Evolutionary conservation across 1,284 basidiomycete genomes (phyloP).

Genomic region (Puccinia triticina): DNA sequence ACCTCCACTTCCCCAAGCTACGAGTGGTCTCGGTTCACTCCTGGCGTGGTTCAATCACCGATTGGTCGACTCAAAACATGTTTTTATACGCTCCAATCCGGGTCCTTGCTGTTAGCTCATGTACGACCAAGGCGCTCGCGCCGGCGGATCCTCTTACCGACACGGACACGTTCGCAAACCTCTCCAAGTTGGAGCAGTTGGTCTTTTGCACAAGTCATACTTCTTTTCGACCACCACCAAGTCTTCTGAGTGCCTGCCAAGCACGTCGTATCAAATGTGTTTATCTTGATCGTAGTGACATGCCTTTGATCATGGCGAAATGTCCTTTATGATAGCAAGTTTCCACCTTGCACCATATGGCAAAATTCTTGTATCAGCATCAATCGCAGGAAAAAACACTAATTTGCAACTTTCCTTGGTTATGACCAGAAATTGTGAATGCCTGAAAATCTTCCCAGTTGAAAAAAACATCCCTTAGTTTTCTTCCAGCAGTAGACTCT

Average conservation of each 20-base stretch:
- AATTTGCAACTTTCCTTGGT: too few relatives aligned
- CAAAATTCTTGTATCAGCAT: too few relatives aligned
- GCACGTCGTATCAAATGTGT: background rate
- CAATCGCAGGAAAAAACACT: too few relatives aligned
- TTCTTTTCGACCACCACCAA: constrained; percentile 11
- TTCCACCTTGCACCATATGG: too few relatives aligned
- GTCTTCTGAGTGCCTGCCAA: constrained; percentile 5
- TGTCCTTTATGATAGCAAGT: background rate
- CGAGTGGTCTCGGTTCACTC: constrained; percentile 8
- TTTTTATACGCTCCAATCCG: constrained; percentile 14
- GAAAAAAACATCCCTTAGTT: too few relatives aligned
- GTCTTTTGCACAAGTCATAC: constrained; percentile 16
- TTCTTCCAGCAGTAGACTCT: too few relatives aligned
- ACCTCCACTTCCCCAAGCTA: constrained; percentile 26
- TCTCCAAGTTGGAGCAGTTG: constrained; percentile 10
- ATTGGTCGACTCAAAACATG: constrained; percentile 12
- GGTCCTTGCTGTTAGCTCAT: constrained; percentile 21
- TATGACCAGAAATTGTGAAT: too few relatives aligned
- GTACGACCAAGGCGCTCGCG: background rate
- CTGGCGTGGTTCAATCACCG: constrained; percentile 23
- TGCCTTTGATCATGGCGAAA: constrained; percentile 24
- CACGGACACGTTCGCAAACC: constrained; percentile 1
- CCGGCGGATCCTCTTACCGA: background rate
- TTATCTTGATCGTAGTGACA: constrained; percentile 13
- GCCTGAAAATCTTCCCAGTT: too few relatives aligned